Percentiles rank a stretch among this genome's conserved stretches.
Conservation (phyloP, 2,329 filamentous ascomycete species). For the Cercospora sp. region DNA sequence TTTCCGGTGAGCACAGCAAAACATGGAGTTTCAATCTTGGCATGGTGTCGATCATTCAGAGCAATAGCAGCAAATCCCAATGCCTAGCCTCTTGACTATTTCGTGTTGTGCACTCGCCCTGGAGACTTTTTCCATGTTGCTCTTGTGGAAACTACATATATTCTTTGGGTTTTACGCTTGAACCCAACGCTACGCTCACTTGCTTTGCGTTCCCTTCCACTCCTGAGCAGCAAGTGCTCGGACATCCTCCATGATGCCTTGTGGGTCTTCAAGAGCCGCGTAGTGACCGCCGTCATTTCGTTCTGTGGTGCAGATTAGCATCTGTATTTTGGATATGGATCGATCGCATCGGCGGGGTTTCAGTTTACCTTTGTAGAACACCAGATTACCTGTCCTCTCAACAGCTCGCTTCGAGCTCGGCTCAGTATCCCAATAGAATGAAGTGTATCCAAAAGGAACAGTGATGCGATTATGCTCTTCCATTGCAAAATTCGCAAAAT, state of each 20-base stretch:
- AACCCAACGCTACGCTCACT: neutral
- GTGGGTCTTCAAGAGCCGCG: constrained; percentile 34
- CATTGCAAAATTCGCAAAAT: constrained; percentile 42
- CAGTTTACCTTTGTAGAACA: constrained; percentile 37
- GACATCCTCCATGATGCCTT: constrained; percentile 30
- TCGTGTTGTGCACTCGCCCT: neutral
- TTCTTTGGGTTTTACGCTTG: neutral
- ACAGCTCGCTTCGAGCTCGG: constrained; percentile 40
- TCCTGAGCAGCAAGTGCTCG: constrained; percentile 22
- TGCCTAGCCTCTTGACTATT: neutral
- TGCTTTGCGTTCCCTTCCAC: constrained; percentile 9
- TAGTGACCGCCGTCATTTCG: constrained; percentile 34
- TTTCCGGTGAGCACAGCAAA: neutral
- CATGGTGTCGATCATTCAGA: neutral
- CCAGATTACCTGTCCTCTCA: constrained; percentile 41
- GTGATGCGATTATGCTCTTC: constrained; percentile 41
- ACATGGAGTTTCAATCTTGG: neutral
- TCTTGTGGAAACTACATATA: neutral
- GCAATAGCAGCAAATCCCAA: neutral
- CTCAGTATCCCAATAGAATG: constrained; percentile 41
- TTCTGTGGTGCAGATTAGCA: constrained; percentile 12
- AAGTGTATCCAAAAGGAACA: constrained; percentile 42
- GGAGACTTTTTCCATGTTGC: neutral
- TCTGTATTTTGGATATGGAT: no score
- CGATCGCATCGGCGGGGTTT: no score